These are phyloP conservation scores for Brassica nigra DNA, from an alignment of 345 rosid species.

Conservation along the genomic window DNA sequence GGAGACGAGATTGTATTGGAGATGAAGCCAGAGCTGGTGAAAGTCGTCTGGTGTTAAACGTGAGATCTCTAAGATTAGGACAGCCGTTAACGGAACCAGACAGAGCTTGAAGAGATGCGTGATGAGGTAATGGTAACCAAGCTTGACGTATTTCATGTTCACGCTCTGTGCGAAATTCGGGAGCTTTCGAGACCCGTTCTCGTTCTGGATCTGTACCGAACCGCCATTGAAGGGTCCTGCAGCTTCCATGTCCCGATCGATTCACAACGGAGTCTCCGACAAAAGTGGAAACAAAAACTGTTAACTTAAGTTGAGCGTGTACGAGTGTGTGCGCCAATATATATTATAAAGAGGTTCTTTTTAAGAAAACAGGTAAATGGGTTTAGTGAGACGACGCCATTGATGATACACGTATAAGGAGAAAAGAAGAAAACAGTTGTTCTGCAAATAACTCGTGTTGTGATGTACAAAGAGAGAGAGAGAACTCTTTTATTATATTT, in stretches of 20 bases:
- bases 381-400: conserved; percentile 32
- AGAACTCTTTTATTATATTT: neutral
- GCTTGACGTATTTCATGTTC: conserved; percentile 80
- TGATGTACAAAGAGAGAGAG: neutral
- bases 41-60: conserved; percentile 64
- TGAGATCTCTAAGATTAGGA: conserved; percentile 54
- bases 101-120: conserved; percentile 71
- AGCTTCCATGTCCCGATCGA: conserved; percentile 43
- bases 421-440: conserved; percentile 13
- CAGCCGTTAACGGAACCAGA: conserved; percentile 70
- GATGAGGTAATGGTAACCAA: conserved; percentile 83
- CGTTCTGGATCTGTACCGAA: conserved; percentile 69
- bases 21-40: conserved; percentile 78
- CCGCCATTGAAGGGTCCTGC: conserved; percentile 38
- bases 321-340: neutral
- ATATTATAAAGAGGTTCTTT: neutral
- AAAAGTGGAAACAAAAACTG: neutral
- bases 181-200: conserved; percentile 44
- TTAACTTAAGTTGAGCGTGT: neutral
- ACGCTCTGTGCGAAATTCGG: conserved; percentile 91
- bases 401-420: conserved; percentile 29
- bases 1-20: conserved; percentile 73
- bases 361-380: neutral
- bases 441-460: conserved; percentile 9
- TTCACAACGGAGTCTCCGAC: neutral